Evolutionary conservation across 2,329 filamentous ascomycete genomes (phyloP).

Genomic region (Aspergillus tanneri): DNA sequence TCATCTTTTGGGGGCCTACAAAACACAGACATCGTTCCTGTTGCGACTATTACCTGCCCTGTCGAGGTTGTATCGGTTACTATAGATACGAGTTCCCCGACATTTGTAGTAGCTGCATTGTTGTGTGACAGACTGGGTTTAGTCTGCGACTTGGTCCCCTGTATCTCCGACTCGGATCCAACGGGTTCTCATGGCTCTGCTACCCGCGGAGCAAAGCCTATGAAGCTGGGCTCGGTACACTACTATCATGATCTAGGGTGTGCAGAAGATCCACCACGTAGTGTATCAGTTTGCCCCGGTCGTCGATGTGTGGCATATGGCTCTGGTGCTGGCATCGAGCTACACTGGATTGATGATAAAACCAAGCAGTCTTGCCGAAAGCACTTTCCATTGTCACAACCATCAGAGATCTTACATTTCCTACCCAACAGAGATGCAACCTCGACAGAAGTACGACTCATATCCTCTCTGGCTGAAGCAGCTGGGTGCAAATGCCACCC

Average conservation of each 20-base stretch:
- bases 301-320: conserved; percentile 65
- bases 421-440: conserved; percentile 55
- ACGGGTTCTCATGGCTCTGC: neutral
- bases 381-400: conserved; percentile 43
- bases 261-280: conserved; percentile 62
- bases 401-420: conserved; percentile 54
- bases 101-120: conserved; percentile 58
- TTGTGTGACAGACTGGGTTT: conserved; percentile 61
- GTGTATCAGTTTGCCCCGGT: conserved; percentile 65
- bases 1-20: conserved; percentile 27
- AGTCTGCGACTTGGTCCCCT: conserved; percentile 53
- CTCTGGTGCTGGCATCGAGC: conserved; percentile 60
- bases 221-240: conserved; percentile 36
- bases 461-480: conserved; percentile 58
- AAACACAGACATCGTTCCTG: conserved; percentile 41
- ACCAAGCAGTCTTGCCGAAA: conserved; percentile 41
- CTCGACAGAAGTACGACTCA: conserved; percentile 59
- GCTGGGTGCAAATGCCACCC: conserved; percentile 31
- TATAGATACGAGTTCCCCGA: conserved; percentile 60
- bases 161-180: neutral
- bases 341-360: conserved; percentile 58
- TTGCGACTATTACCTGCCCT: conserved; percentile 58
- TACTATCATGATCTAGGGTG: conserved; percentile 58
- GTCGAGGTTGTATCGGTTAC: conserved; percentile 58
- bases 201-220: conserved; percentile 25